Conservation (phyloP, 2,329 filamentous ascomycete genomes). For the Xylaria hypoxylon region DNA sequence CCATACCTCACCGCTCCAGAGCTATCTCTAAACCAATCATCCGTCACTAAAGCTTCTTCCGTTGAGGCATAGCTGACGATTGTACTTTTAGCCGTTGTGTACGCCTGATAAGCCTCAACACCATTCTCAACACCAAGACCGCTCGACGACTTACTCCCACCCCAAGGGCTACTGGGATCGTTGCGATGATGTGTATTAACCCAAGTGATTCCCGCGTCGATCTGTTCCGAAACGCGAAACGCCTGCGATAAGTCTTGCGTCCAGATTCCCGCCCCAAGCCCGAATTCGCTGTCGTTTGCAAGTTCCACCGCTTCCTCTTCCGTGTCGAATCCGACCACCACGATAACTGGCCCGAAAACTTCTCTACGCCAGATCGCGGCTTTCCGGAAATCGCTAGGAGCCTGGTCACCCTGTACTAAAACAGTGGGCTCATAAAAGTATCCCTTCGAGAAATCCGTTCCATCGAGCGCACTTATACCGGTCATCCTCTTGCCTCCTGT, state of each 20-base stretch:
- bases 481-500: constrained; percentile 62
- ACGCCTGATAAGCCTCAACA: constrained; percentile 70
- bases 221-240: constrained; percentile 76
- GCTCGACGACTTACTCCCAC: constrained; percentile 69
- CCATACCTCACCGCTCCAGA: constrained; percentile 70
- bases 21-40: constrained; percentile 77
- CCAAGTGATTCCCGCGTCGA: constrained; percentile 73
- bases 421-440: constrained; percentile 88
- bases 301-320: constrained; percentile 77
- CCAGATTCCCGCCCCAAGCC: constrained; percentile 81
- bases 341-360: constrained; percentile 84
- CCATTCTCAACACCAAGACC: constrained; percentile 81
- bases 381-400: constrained; percentile 61
- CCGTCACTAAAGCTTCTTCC: constrained; percentile 62
- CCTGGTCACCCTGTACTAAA: constrained; percentile 58
- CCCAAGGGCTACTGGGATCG: constrained; percentile 78
- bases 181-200: constrained; percentile 76
- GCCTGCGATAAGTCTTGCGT: constrained; percentile 79
- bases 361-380: constrained; percentile 83
- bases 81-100: constrained; percentile 72
- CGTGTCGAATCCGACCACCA: constrained; percentile 78
- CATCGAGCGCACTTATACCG: constrained; percentile 62
- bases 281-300: constrained; percentile 80
- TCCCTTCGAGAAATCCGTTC: constrained; percentile 63
- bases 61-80: constrained; percentile 75